Evolutionary conservation across 352 stramenopile species (phyloP).

Genomic region (Pythium rhizo-oryzae): DNA sequence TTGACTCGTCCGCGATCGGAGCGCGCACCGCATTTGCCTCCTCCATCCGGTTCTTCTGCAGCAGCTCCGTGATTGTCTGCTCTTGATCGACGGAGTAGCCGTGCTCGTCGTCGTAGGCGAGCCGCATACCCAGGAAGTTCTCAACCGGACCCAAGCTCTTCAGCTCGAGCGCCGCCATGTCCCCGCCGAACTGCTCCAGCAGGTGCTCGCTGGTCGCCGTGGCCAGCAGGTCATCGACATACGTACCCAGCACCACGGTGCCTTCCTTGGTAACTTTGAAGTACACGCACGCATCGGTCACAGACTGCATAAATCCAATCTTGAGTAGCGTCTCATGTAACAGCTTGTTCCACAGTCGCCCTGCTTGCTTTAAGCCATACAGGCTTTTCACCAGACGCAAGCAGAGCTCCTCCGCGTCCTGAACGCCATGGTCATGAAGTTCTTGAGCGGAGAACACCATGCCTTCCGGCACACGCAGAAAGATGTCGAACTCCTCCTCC

Average conservation of each 20-base stretch:
- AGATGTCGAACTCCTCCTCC: constrained; percentile 33
- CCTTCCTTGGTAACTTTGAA: constrained; percentile 8
- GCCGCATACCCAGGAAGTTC: constrained; percentile 36
- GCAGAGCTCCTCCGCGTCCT: constrained; percentile 6
- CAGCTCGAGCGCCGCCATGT: constrained; percentile 21
- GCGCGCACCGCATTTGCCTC: constrained; percentile 21
- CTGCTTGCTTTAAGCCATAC: too few species aligned
- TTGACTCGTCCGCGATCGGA: constrained; percentile 18
- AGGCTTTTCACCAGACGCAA: too few species aligned
- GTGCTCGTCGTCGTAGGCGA: constrained; percentile 16
- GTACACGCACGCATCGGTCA: constrained; percentile 36
- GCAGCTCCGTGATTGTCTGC: constrained; percentile 24
- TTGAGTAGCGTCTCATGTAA: constrained; percentile 25
- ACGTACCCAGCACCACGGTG: constrained; percentile 23
- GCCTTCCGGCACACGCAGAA: too few species aligned
- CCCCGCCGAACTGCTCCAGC: constrained; percentile 25
- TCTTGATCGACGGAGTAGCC: constrained; percentile 32
- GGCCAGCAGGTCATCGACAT: constrained; percentile 38
- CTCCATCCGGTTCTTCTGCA: constrained; percentile 22
- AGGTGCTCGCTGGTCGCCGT: constrained; percentile 7
- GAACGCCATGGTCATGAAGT: constrained; percentile 18
- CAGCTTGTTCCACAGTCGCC: constrained; percentile 35
- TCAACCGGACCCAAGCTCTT: constrained; percentile 29
- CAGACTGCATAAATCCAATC: constrained; percentile 23
- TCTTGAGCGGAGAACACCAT: constrained; percentile 25